These are phyloP conservation scores for Blastobotrys petasosporus DNA, from an alignment of 1,139 yeast genomes.

Conservation along the genomic window DNA sequence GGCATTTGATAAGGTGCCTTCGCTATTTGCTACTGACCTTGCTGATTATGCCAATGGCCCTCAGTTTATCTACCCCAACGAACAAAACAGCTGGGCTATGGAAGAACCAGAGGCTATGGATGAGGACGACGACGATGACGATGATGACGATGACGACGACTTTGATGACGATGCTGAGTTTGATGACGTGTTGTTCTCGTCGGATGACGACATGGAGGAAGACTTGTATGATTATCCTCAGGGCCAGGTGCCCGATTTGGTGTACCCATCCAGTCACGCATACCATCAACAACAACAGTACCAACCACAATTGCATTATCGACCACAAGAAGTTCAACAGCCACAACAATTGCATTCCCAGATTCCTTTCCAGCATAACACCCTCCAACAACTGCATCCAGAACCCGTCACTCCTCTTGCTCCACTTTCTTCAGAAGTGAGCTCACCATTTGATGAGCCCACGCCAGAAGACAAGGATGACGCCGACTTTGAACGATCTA, in stretches of 20 bases:
- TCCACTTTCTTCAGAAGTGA: too few species aligned
- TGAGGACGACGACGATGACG: slow-evolving; percentile 29
- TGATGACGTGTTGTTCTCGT: slow-evolving; percentile 15
- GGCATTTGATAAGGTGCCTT: slow-evolving; percentile 7
- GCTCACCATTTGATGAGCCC: not conserved
- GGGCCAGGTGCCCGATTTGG: slow-evolving; percentile 1
- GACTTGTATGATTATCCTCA: slow-evolving; percentile 8
- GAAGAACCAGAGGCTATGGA: slow-evolving; percentile 25
- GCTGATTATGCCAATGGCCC: slow-evolving; percentile 9
- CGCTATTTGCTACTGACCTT: slow-evolving; percentile 12
- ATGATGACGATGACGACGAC: slow-evolving; percentile 30
- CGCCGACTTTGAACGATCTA: slow-evolving; percentile 5
- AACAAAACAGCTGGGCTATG: slow-evolving; percentile 8
- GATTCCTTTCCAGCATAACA: too few species aligned
- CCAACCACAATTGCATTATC: slow-evolving; percentile 1
- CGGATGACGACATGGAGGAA: slow-evolving; percentile 12
- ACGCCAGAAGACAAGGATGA: not conserved
- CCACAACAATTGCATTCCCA: not conserved
- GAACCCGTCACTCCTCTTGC: too few species aligned
- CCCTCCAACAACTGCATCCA: too few species aligned
- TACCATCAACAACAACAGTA: not conserved
- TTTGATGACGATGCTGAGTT: slow-evolving; percentile 24
- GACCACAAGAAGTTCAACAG: not conserved
- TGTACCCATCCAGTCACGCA: slow-evolving; percentile 3
- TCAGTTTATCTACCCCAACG: slow-evolving; percentile 11